Evolutionary conservation across 768 basidiomycete genomes (phyloP).

Genomic region (Podaxis sp.): DNA sequence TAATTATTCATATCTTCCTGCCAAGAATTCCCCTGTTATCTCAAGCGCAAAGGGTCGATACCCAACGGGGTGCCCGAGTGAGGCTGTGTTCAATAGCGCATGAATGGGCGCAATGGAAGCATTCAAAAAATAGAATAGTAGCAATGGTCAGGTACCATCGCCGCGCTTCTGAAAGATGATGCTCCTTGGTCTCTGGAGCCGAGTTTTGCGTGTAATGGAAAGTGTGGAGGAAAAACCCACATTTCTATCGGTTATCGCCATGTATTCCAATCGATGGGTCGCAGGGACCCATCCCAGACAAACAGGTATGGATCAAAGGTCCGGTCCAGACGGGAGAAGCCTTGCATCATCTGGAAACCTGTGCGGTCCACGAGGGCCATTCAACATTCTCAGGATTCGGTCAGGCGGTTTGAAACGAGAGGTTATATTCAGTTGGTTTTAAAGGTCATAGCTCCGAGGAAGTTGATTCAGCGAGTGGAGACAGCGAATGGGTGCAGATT

Average conservation of each 20-base stretch:
- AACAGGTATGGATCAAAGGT: background rate
- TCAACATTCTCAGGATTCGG: background rate
- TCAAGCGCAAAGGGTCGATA: background rate
- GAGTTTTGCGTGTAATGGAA: background rate
- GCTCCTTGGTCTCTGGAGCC: background rate
- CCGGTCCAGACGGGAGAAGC: conserved; percentile 5
- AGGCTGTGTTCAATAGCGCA: conserved; percentile 5
- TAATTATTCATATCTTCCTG: background rate
- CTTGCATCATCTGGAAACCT: background rate
- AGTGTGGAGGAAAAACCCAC: background rate
- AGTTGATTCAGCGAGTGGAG: background rate
- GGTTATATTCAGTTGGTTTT: background rate
- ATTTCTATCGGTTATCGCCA: background rate
- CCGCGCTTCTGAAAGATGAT: background rate
- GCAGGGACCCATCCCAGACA: background rate
- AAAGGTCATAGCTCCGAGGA: background rate
- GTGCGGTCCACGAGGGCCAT: background rate
- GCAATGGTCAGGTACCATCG: background rate
- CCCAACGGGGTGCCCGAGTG: background rate
- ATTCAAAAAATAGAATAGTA: background rate
- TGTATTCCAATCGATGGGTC: background rate
- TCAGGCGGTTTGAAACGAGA: background rate
- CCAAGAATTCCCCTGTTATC: background rate
- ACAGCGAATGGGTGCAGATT: background rate
- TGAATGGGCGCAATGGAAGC: conserved; percentile 6